Percentiles rank a stretch among this genome's conserved stretches.
phyloP scores from a whole-genome alignment of 1,284 basidiomycete genomes.

The Pyrrhoderma noxium region DNA sequence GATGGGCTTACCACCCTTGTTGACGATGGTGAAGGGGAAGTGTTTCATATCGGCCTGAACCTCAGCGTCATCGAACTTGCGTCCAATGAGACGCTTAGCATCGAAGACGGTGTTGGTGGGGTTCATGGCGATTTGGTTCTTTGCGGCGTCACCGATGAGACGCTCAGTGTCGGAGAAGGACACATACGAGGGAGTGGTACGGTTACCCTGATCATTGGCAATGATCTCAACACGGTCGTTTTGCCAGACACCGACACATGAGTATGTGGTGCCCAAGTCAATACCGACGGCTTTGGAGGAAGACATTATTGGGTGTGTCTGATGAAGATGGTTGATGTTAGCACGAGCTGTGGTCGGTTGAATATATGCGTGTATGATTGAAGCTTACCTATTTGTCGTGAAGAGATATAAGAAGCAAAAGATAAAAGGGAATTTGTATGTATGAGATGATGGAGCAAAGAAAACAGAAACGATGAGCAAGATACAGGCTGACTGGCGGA shows the following conservation, averaged over 20 bases:
- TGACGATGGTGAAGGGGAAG: conserved; percentile 88
- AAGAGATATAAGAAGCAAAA: conserved; percentile 14
- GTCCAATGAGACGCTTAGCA: conserved; percentile 86
- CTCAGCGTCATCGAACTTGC: conserved; percentile 79
- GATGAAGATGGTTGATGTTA: not conserved
- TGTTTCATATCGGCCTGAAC: conserved; percentile 95
- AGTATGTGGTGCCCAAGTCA: conserved; percentile 74
- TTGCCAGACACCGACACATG: conserved; percentile 93
- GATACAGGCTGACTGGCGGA: conserved; percentile 7
- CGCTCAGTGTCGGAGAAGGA: conserved; percentile 92
- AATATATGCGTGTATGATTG: not conserved
- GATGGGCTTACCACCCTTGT: conserved; percentile 82
- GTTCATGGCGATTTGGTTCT: conserved; percentile 91
- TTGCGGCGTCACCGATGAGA: conserved; percentile 92
- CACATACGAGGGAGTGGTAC: conserved; percentile 92
- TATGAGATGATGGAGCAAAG: not conserved
- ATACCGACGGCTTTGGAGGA: conserved; percentile 89
- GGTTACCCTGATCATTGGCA: conserved; percentile 97
- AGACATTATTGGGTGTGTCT: conserved; percentile 32
- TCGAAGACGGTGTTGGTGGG: conserved; percentile 80
- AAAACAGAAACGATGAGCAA: not conserved
- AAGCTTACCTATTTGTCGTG: conserved; percentile 10
- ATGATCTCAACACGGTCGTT: conserved; percentile 98
- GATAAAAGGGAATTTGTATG: conserved; percentile 13
- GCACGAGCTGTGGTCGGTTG: not conserved